Base-by-base conservation (phyloP, 257 asterid genomes). In the Solanum ossicruentum region DNA sequence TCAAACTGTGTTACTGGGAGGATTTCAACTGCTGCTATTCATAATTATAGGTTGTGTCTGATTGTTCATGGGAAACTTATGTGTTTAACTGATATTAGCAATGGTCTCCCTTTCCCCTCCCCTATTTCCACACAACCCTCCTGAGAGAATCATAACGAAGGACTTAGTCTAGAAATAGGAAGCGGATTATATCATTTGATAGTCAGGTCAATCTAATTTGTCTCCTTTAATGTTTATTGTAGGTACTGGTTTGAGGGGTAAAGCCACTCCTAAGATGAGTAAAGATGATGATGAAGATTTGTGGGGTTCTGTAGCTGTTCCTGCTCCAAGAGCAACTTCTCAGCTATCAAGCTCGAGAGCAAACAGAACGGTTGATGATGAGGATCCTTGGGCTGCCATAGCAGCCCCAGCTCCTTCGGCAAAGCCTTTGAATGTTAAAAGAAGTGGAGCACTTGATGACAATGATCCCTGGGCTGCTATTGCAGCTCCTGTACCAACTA, bases 361-460 rank as follows among this genome's bases (percentile, higher is more conserved):
- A 41, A 89, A 88, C 87, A 86, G 58, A 87, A 65, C 1, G 28
- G 91, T 72, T 82, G 92, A 84, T 12, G 93, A 92, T 3, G 91
- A 92, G 47, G 93, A 93, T 80, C 93, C 93, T 10, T 91, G 94
- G 96, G 96, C 92, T 20, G 90, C 91, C 81, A 75, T 91, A 39
- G 92, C 93, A 28, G 92, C 93, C 69, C 93, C 93, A 8, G 90
- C 84, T 88, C 93, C 94, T n/a, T 91, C 91, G 79, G 86, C 97
- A 78, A 90, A 90, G 85, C 78, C 92, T 15, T 75, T 89, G 88
- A 88, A 85, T 45, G 54, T 71, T 16, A 83, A 83, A 49, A 83
- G 65, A 54, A n/a, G 80, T 65, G 85, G 49, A 66, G 60, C 70
- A 41, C 21, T 72, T 56, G 85, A 54, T 39, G 93, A 89, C 11